Evolutionary conservation across 306 rosid genomes (phyloP), one percentile per base, ranked within the genome.

Genomic region (Rubus parviflorus): DNA sequence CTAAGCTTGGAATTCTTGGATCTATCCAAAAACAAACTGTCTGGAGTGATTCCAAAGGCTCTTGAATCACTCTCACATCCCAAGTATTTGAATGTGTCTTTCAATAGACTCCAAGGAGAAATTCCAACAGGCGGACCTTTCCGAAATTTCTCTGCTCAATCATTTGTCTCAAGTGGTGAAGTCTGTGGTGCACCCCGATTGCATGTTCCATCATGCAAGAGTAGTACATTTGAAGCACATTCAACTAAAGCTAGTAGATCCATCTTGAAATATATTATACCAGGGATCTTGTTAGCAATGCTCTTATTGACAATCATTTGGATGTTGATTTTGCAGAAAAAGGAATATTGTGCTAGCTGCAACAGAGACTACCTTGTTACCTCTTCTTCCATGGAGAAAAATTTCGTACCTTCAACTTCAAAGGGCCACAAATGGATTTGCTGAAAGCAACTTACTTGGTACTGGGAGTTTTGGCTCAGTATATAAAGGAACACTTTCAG

Each of bases 61-160:
- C 56, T 81, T 4, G 84, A 76, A 11, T 19, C 19, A 0, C 54
- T 81, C 2, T 10, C 43, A 8, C 47, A 42, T 41, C 64, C 75
- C 6, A 14, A 62, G 11, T 9, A 23, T 19, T 43, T 75, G 12
- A 53, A 81, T 17, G 54, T 76, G 3, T 70, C 62, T 15, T 23
- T 48, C 75, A 70, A 81, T 38, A 68, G 8, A 5, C 52, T 81
- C 38, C 58, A 15, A 70, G 83, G 83, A 69, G 75, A 75, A 75
- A 79, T 83, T 52, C 83, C 85, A 72, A 65, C 5, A 54, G 60
- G 65, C 7, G 81, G 79, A 20, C 72, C 72, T 19, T 54, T 83
- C 10, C n/a, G 54, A 12, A 79, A 54, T 7, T 65, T 79, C 30
- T 45, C 81, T 5, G n/a, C 63, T 75, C 42, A 51, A 37, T 83